Evolutionary conservation across 306 rosid species (phyloP), one percentile per base, ranked within the genome.

Genomic region (Cicer judaicum): DNA sequence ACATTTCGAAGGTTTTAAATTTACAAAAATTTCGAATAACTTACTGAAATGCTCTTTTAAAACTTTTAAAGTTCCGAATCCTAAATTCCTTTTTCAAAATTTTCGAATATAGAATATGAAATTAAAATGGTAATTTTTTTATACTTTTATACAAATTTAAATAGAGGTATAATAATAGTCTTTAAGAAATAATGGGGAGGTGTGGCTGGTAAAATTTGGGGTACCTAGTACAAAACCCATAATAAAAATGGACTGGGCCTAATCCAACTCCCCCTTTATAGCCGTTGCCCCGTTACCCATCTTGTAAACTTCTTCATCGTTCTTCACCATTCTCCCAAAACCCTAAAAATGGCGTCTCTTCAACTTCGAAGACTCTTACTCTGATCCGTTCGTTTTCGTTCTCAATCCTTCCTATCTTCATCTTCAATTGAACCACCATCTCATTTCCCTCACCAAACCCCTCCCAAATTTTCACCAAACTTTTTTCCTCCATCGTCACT

Each of bases 281-380:
- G 18, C 5, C 11, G 8, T 15, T 70, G 49, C 65, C 52, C 11
- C 36, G 56, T 36, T 46, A 18, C 50, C 48, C 15, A 21, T 40
- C 54, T 63, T 36, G 50, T 46, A 73, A 60, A 40, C 49, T 54
- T 39, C 56, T 69, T 1, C 62, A 0, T 36, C 68, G 0, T 63
- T 74, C 67, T 2, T 10, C 59, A 18, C 7, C 19, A 1, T 5
- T 18, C 15, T 57, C 70, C 19, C 13, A 54, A 44, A 62, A 44
- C 77, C 46, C 71, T 68, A 21, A 84, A 68, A 8, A 92, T 92
- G 97, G 84, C 41, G 78, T 70, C 81, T 64, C 88, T 85, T 80
- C 92, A 84, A 74, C 87, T 93, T 66, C 85, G 91, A 49, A 80
- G 75, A 59, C 63, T 88, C 19, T 52, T 90, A 5, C 82, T 89